Evolutionary conservation across 108 stramenopile genomes (phyloP), one percentile per base, ranked within the genome.

Genomic region (Mayamaea pseudoterrestris): DNA sequence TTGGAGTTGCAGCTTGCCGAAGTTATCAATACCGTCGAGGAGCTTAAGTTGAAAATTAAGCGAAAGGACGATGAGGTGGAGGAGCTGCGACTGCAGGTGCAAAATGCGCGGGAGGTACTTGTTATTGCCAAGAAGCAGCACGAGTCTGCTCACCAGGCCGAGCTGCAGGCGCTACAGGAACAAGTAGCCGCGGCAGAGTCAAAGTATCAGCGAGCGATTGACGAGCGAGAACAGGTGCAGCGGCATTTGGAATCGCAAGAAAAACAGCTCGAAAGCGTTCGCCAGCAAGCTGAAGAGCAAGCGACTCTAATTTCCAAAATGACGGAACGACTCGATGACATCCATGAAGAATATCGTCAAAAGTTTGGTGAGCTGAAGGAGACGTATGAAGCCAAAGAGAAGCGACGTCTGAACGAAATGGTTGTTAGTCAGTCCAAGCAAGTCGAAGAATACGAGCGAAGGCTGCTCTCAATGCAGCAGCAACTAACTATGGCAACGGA

Each of bases 401-500:
- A 41, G 2, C 50, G 59, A 27, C 57, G 39, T 31, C 47, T 62
- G 27, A 53, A 58, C n/a, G 60, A 69, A 42, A 17, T 69, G 29
- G 68, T 69, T 1, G 60, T 47, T 9, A 40, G 32, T 11, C 63
- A 58, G n/a, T 56, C 54, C 27, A 56, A 61, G n/a, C 23, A 64
- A 48, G 43, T 44, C 9, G 25, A 56, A 40, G 68, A 75, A 29
- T 68, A 58, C 35, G 64, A 69, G 47, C 48, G 47, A 13, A 49
- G 68, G 13, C 24, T 75, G 24, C 55, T 58, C 41, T 44, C 50
- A 25, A 50, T 69, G 58, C 68, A 66, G 47, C 58, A 75, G 31
- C 74, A 75, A 30, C 50, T 75, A 5, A 50, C 41, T 12, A 54
- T 68, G 21, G 57, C 58, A 20, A 50, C 66, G 12, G 73, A 74